A percentile compares a stretch with the other conserved stretches of the same genome.
phyloP scores from a whole-genome alignment of 2,329 filamentous ascomycete genomes.

The Paecilomyces variotii region DNA sequence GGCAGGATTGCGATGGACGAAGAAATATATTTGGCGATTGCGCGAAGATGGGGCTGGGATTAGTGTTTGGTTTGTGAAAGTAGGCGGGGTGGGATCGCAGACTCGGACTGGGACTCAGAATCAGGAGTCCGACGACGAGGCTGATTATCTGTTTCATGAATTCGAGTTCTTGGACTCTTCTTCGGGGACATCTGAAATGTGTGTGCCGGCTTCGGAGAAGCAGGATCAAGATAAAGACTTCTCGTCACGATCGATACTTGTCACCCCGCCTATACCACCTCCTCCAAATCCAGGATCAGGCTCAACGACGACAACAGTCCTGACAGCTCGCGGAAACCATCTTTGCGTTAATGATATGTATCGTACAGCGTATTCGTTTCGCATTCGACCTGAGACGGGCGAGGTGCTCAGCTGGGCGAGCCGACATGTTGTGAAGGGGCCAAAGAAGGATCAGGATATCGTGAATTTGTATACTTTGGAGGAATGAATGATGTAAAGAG shows the following conservation, averaged over 20 bases:
- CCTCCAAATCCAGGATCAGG: not conserved
- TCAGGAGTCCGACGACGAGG: conserved; percentile 17
- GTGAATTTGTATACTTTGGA: conserved; percentile 28
- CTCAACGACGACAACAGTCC: conserved; percentile 15
- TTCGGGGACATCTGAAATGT: not conserved
- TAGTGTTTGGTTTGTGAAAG: conserved; percentile 40
- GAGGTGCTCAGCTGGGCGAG: conserved; percentile 35
- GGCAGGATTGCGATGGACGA: conserved; percentile 26
- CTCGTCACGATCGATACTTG: not conserved
- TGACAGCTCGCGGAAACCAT: conserved; percentile 34
- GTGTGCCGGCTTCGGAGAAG: not conserved
- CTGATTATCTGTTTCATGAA: conserved; percentile 39
- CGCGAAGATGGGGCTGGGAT: conserved; percentile 15
- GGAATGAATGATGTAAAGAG: conserved; percentile 1
- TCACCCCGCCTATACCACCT: conserved; percentile 17
- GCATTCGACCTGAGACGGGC: conserved; percentile 20
- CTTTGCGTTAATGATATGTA: conserved; percentile 42
- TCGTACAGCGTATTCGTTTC: conserved; percentile 37
- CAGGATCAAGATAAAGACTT: not conserved
- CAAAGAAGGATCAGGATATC: conserved; percentile 40
- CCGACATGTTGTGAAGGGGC: conserved; percentile 37
- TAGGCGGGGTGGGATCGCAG: conserved; percentile 4
- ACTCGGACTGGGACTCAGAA: not conserved
- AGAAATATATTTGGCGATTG: conserved; percentile 39
- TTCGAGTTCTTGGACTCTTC: conserved; percentile 25